These are phyloP conservation scores for Ilyonectria destructans DNA, from an alignment of 2,329 filamentous ascomycete genomes.

Conservation along the genomic window DNA sequence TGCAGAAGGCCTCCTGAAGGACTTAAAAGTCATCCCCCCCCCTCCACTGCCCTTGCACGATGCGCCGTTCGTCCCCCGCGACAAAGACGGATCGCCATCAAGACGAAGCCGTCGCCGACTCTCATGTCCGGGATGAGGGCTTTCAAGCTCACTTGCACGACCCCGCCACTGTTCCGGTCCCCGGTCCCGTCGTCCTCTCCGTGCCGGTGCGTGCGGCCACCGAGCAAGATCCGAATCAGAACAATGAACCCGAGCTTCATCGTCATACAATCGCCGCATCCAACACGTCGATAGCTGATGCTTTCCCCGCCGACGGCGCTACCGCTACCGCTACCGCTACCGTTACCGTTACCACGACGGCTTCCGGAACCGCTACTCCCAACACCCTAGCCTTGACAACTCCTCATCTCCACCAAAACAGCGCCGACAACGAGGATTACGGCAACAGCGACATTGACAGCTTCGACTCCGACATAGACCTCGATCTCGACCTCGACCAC, in stretches of 20 bases:
- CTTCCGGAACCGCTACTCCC: constrained; percentile 14
- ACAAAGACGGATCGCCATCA: constrained; percentile 39
- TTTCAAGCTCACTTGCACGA: constrained; percentile 38
- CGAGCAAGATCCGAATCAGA: constrained; percentile 22
- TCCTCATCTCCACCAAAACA: constrained; percentile 21
- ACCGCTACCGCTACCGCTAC: constrained; percentile 19
- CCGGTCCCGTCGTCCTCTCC: constrained; percentile 26
- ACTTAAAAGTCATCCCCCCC: constrained; percentile 38
- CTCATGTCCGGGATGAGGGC: constrained; percentile 40
- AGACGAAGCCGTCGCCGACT: constrained; percentile 36
- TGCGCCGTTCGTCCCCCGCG: constrained; percentile 43
- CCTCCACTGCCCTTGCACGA: constrained; percentile 36
- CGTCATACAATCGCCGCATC: constrained; percentile 21
- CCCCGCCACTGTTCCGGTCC: constrained; percentile 17
- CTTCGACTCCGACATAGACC: constrained; percentile 21
- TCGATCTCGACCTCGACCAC: constrained; percentile 24
- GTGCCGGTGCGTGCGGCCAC: background rate
- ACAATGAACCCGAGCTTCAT: constrained; percentile 27
- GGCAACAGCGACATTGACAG: constrained; percentile 15
- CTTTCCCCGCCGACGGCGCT: constrained; percentile 33
- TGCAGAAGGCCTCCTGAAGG: constrained; percentile 42
- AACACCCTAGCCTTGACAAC: constrained; percentile 9
- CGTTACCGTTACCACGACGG: constrained; percentile 22
- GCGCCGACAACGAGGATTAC: constrained; percentile 21
- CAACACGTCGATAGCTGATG: constrained; percentile 44